These are phyloP conservation scores for Alternaria solani DNA, from an alignment of 2,329 filamentous ascomycete species.

Conservation along the genomic window DNA sequence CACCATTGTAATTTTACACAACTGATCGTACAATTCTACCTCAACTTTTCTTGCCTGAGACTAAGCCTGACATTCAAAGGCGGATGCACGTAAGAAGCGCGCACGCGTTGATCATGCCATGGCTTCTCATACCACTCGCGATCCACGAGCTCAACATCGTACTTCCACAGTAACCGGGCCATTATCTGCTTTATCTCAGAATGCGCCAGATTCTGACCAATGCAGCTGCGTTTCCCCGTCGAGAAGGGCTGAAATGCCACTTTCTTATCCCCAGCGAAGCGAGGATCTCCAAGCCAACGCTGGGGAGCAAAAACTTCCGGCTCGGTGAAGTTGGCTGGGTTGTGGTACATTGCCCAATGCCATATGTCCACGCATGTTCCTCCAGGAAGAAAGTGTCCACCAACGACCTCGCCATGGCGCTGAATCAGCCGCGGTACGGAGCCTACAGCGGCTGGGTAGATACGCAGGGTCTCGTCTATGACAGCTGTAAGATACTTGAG, in stretches of 20 bases:
- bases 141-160: constrained; percentile 6
- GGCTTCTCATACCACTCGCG: neutral
- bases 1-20: neutral
- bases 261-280: neutral
- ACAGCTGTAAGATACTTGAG: constrained; percentile 30
- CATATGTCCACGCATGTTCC: constrained; percentile 7
- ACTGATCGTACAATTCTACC: neutral
- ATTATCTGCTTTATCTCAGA: constrained; percentile 12
- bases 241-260: constrained; percentile 6
- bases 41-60: neutral
- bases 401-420: constrained; percentile 7
- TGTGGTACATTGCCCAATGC: constrained; percentile 14
- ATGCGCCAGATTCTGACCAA: constrained; percentile 3
- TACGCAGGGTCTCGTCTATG: constrained; percentile 45
- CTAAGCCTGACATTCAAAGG: neutral
- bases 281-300: constrained; percentile 2
- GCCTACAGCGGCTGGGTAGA: constrained; percentile 25
- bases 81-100: constrained; percentile 10
- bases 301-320: constrained; percentile 1
- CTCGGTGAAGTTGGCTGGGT: constrained; percentile 8
- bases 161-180: constrained; percentile 3
- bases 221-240: constrained; percentile 4
- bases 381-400: constrained; percentile 4
- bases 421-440: constrained; percentile 13
- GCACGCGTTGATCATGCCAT: constrained; percentile 5